A percentile compares a stretch with the other conserved stretches of the same genome.
phyloP scores from a whole-genome alignment of 225 moss, liverwort and hornwort species.

The Physcomitrellopsis africana region DNA sequence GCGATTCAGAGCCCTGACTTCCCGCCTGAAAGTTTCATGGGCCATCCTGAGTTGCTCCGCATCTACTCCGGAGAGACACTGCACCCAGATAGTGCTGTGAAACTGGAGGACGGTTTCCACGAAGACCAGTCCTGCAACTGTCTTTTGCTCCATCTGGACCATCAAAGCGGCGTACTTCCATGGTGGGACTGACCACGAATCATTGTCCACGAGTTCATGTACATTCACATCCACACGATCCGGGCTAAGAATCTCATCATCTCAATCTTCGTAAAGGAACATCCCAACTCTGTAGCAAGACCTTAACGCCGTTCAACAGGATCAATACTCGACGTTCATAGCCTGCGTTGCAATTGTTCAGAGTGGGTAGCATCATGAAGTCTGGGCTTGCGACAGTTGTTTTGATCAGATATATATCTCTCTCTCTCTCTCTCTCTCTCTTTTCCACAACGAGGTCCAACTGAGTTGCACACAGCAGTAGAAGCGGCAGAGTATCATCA shows the following conservation, averaged over 20 bases:
- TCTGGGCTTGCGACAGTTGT: too few species aligned
- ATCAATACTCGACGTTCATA: too few species aligned
- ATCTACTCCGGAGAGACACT: too few species aligned
- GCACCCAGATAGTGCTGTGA: slow-evolving; percentile 15
- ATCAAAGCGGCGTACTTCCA: slow-evolving; percentile 47
- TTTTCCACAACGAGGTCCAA: too few species aligned
- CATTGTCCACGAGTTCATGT: background rate
- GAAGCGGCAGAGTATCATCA: too few species aligned
- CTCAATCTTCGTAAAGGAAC: slow-evolving; percentile 48
- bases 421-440: too few species aligned
- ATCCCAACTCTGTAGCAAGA: slow-evolving; percentile 32
- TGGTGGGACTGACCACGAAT: slow-evolving; percentile 60
- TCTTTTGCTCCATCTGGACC: slow-evolving; percentile 50
- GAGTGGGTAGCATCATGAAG: too few species aligned
- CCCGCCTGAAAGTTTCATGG: slow-evolving; percentile 37
- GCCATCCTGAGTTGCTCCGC: background rate
- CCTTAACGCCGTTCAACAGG: too few species aligned
- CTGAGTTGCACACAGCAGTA: too few species aligned
- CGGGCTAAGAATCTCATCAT: background rate
- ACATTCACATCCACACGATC: slow-evolving; percentile 28
- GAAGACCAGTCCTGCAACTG: slow-evolving; percentile 52
- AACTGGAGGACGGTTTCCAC: slow-evolving; percentile 44
- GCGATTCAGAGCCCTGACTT: slow-evolving; percentile 36
- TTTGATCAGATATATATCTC: too few species aligned
- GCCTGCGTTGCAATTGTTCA: too few species aligned